phyloP scores from a whole-genome alignment of 371 early-diverging fungal genomes.

The Cladochytrium tenue region DNA sequence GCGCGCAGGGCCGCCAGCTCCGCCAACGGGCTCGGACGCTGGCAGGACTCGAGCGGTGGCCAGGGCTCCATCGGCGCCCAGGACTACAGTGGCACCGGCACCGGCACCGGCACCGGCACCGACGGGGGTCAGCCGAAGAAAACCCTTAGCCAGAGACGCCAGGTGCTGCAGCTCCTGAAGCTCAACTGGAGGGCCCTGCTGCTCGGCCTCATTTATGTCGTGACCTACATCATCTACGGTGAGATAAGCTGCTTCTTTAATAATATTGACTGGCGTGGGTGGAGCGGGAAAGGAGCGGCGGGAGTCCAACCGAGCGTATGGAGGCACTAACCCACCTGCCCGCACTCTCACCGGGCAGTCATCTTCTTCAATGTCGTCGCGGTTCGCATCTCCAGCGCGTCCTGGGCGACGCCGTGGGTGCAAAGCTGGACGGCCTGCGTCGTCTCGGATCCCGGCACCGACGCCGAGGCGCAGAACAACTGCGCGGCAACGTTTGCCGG shows the following conservation, averaged over 20 bases:
- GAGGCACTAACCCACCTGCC: background rate
- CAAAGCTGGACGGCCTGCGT: constrained; percentile 57
- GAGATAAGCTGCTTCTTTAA: constrained; percentile 3
- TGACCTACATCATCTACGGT: constrained; percentile 32
- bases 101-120: background rate
- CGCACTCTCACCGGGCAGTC: background rate
- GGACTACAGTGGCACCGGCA: constrained; percentile 5
- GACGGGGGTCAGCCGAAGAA: background rate
- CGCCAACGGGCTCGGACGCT: no score
- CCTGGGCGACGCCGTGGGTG: constrained; percentile 24
- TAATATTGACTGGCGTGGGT: background rate
- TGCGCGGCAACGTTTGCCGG: constrained; percentile 34
- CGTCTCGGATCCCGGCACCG: constrained; percentile 17
- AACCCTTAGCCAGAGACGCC: constrained; percentile 36
- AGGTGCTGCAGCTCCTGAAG: constrained; percentile 62
- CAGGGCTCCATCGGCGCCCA: constrained; percentile 8
- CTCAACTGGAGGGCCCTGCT: constrained; percentile 71
- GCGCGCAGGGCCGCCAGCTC: constrained; percentile 2
- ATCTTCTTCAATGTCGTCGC: constrained; percentile 54
- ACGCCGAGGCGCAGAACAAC: constrained; percentile 36
- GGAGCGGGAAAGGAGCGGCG: no score
- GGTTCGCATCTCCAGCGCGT: constrained; percentile 7
- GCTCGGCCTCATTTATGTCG: constrained; percentile 55
- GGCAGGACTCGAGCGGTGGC: constrained; percentile 12
- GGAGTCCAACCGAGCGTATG: no score